Evolutionary conservation across 129 eudicot species (phyloP).

Genomic region (Smallanthus sonchifolius): DNA sequence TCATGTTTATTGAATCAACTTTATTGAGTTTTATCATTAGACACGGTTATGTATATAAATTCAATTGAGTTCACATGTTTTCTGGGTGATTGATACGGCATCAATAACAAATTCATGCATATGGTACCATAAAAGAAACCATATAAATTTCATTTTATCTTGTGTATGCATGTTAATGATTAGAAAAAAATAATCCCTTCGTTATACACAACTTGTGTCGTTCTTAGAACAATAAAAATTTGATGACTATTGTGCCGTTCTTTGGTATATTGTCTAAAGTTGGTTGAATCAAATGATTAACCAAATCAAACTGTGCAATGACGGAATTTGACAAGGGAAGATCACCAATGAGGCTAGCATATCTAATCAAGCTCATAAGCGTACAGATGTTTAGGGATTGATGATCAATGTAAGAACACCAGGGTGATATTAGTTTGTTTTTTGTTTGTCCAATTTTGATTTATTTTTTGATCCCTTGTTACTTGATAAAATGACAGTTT

Average conservation of each 20-base stretch:
- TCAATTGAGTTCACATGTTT: neutral
- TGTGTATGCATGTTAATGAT: neutral
- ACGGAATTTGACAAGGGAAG: neutral
- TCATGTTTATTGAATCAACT: conserved; percentile 9
- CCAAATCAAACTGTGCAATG: neutral
- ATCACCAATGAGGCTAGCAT: neutral
- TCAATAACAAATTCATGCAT: neutral
- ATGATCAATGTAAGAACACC: neutral
- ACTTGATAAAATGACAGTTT: no score
- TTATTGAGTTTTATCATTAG: conserved; percentile 1
- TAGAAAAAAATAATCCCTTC: neutral
- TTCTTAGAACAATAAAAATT: no score
- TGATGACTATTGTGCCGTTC: neutral
- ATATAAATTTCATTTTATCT: no score
- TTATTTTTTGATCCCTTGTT: no score
- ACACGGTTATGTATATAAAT: neutral
- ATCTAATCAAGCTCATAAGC: conserved; percentile 6
- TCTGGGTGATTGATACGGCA: neutral
- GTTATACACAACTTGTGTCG: neutral
- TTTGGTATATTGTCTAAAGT: neutral
- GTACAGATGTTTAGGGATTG: neutral
- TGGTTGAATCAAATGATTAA: neutral
- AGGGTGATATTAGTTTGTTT: no score
- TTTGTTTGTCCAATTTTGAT: no score
- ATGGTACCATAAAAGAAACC: no score